Base-by-base conservation (phyloP, 306 rosid species). In the Lupinus albus region DNA sequence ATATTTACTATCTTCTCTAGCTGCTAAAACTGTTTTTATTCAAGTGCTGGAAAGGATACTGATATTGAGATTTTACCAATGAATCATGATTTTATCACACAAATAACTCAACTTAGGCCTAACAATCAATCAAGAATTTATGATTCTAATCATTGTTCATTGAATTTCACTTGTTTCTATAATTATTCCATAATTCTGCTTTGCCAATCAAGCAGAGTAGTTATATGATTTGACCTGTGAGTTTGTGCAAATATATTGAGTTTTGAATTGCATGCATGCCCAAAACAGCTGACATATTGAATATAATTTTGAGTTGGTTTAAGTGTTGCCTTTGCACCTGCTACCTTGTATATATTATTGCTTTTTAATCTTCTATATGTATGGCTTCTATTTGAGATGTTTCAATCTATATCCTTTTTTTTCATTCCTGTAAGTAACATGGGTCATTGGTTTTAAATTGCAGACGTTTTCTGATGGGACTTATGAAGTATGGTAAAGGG, bases 391-490 rank as follows among this genome's bases (percentile, higher is more conserved):
- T 47, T 41, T 76, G 35, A 51, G 48, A 3, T 11, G 12, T 17
- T 61, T 32, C 21, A 56, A 63, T 63, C 36, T 77, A 11, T 17
- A 18, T 9, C n/a, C 2, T 13, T 61, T 14, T 45, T 55, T 51
- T 45, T 55, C 46, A 64, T 17, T 71, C 13, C 7, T 44, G 16
- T 32, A 25, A 5, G 70, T 70, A 69, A 70, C 63, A 17, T 41
- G 25, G 55, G 17, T 56, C 1, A 5, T 67, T 14, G 36, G 63
- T 52, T 11, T 75, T 47, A 33, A 54, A 45, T 51, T 65, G 14
- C 74, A 92, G 98, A 83, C 88, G 83, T 52, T 92, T 92, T 78
- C 88, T 92, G 73, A 71, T 84, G 89, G 98, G 98, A 63, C 93
- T 92, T 52, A 1, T 87, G 33, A 86, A 87, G 57, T 80, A 89